Evolutionary conservation across 1,284 basidiomycete species (phyloP).

Genomic region (Golubevia pallescens): DNA sequence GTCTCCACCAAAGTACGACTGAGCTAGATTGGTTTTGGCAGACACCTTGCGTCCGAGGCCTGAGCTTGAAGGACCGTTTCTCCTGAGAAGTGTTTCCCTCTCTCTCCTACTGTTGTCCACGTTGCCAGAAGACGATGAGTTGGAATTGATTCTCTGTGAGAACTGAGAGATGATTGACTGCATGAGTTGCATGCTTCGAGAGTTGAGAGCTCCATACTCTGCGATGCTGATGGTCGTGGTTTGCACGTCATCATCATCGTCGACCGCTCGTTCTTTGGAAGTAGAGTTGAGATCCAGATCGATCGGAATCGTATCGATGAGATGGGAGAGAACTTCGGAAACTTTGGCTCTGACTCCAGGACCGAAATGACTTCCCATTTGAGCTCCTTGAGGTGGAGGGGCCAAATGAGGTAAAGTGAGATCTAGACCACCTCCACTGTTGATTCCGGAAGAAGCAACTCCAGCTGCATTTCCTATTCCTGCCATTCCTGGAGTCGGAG

Average conservation of each 20-base stretch:
- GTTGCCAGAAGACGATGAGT: too few relatives aligned
- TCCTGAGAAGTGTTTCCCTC: neutral
- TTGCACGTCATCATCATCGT: too few relatives aligned
- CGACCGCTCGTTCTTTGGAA: too few relatives aligned
- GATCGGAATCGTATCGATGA: conserved; percentile 37
- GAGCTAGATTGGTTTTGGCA: conserved; percentile 5
- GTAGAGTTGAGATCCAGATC: conserved; percentile 28
- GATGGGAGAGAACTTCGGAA: conserved; percentile 35
- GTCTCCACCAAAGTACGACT: neutral
- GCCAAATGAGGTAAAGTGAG: conserved; percentile 15
- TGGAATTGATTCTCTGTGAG: conserved; percentile 25
- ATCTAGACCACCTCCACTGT: conserved; percentile 3
- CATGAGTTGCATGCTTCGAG: conserved; percentile 44
- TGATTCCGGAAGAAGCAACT: too few relatives aligned
- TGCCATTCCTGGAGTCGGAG: neutral
- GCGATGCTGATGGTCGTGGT: conserved; percentile 26
- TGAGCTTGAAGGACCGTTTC: neutral
- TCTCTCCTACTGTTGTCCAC: neutral
- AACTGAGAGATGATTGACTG: conserved; percentile 51
- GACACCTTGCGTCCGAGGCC: too few relatives aligned
- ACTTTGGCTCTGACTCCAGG: conserved; percentile 53
- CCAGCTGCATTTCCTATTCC: neutral
- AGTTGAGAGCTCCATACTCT: conserved; percentile 56
- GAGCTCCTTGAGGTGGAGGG: conserved; percentile 11
- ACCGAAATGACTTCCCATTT: conserved; percentile 43